A percentile compares a stretch with the other conserved stretches of the same genome.
These are phyloP conservation scores for Senecio squalidus DNA, from an alignment of 140 eudicot genomes.

Conservation along the genomic window DNA sequence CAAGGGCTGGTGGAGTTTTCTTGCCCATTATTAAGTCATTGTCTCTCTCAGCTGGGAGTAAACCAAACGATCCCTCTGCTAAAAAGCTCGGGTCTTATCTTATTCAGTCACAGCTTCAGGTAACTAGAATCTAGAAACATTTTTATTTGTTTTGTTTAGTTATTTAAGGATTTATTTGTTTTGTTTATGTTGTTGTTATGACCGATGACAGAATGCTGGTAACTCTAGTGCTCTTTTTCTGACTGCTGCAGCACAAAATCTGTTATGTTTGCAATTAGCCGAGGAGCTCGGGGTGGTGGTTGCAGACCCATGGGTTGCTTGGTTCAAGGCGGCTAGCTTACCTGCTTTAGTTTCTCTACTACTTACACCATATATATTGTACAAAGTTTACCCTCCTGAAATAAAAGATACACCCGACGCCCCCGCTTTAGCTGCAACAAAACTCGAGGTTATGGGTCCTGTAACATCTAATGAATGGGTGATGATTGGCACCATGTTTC, in stretches of 20 bases:
- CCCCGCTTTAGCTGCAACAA: slow-evolving; percentile 61
- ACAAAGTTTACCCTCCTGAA: slow-evolving; percentile 72
- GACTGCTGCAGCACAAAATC: slow-evolving; percentile 90
- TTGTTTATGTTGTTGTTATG: slow-evolving; percentile 3
- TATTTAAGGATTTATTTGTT: neutral
- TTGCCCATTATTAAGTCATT: slow-evolving; percentile 81
- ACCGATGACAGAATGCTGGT: slow-evolving; percentile 52
- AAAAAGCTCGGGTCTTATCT: slow-evolving; percentile 77
- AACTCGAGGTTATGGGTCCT: slow-evolving; percentile 77
- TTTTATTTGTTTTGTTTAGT: neutral
- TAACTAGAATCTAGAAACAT: neutral
- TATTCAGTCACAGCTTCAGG: slow-evolving; percentile 82
- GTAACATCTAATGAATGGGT: slow-evolving; percentile 72
- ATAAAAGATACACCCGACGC: slow-evolving; percentile 70
- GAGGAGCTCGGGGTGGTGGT: slow-evolving; percentile 63
- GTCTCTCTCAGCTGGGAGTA: slow-evolving; percentile 52
- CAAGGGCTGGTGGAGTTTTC: slow-evolving; percentile 87
- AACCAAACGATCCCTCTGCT: slow-evolving; percentile 58
- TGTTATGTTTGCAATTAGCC: slow-evolving; percentile 72
- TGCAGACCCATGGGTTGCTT: slow-evolving; percentile 58
- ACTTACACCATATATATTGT: slow-evolving; percentile 50
- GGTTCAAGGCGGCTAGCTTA: slow-evolving; percentile 65
- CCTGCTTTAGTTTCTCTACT: slow-evolving; percentile 60
- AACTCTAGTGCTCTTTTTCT: slow-evolving; percentile 89
- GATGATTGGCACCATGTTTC: slow-evolving; percentile 68